Conservation (phyloP, 2,329 filamentous ascomycete species). For the Truncatella angustata region DNA sequence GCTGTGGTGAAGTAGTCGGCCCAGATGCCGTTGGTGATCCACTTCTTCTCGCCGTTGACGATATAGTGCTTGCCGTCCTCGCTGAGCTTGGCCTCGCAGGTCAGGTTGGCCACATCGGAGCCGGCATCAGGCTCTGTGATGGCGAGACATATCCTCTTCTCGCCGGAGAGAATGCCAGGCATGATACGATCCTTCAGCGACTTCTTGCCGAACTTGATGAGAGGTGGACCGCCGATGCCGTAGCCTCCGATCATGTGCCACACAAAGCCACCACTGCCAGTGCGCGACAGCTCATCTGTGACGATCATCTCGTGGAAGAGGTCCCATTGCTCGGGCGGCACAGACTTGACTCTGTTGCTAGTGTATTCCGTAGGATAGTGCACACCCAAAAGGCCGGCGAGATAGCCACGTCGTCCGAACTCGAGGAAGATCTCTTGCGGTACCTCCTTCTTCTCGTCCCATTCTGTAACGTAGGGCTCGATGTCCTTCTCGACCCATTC, state of each 20-base stretch:
- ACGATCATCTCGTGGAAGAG: slow-evolving; percentile 96
- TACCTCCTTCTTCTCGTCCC: slow-evolving; percentile 93
- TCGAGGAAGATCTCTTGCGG: slow-evolving; percentile 90
- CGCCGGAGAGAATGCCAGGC: slow-evolving; percentile 82
- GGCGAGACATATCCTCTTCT: slow-evolving; percentile 96
- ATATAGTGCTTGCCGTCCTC: slow-evolving; percentile 99
- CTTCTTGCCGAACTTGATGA: slow-evolving; percentile 90
- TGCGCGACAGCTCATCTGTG: slow-evolving; percentile 89
- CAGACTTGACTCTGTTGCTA: slow-evolving; percentile 69
- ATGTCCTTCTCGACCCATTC: slow-evolving; percentile 88
- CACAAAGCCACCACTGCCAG: slow-evolving; percentile 87
- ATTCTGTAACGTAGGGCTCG: slow-evolving; percentile 89
- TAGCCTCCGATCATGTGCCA: slow-evolving; percentile 98
- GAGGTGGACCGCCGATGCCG: slow-evolving; percentile 87
- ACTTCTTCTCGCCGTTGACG: slow-evolving; percentile 99
- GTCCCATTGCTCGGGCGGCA: slow-evolving; percentile 89
- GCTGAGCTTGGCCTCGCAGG: slow-evolving; percentile 90
- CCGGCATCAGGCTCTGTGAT: slow-evolving; percentile 97
- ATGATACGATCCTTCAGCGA: slow-evolving; percentile 81
- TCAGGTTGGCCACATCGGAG: slow-evolving; percentile 91
- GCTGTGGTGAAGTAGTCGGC: slow-evolving; percentile 96
- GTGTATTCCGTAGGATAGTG: slow-evolving; percentile 77
- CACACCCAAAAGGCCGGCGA: slow-evolving; percentile 86
- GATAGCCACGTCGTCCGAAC: slow-evolving; percentile 89
- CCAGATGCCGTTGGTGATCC: slow-evolving; percentile 99